Percentiles rank a stretch among this genome's conserved stretches.
These are phyloP conservation scores for Cyanodermella asteris DNA, from an alignment of 2,329 filamentous ascomycete species.

Conservation along the genomic window DNA sequence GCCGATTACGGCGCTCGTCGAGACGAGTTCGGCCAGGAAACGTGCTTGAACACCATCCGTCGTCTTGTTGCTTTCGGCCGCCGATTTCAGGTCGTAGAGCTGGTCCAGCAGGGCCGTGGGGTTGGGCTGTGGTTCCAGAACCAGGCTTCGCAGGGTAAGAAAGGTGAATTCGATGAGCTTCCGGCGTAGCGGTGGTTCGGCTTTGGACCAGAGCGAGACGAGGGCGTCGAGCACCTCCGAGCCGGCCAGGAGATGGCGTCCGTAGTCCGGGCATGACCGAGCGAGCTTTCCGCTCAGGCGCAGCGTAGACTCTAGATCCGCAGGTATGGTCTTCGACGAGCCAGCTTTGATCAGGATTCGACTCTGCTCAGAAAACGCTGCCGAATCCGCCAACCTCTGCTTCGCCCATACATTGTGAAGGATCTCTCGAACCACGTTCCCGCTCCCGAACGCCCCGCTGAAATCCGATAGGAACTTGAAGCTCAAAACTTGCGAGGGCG, in stretches of 20 bases:
- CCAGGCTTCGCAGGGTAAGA: constrained; percentile 48
- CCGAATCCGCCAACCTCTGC: constrained; percentile 7
- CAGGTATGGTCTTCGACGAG: constrained; percentile 23
- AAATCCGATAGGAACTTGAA: constrained; percentile 51
- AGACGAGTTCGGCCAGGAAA: constrained; percentile 58
- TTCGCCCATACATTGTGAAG: constrained; percentile 28
- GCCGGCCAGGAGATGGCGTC: constrained; percentile 51
- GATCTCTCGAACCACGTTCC: constrained; percentile 28
- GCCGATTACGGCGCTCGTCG: constrained; percentile 34
- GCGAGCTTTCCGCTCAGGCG: constrained; percentile 13
- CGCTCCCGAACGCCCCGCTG: constrained; percentile 43
- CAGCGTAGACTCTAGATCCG: constrained; percentile 7
- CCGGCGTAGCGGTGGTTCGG: constrained; percentile 38
- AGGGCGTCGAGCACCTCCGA: constrained; percentile 74
- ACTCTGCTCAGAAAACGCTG: constrained; percentile 33
- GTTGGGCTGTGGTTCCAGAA: constrained; percentile 44
- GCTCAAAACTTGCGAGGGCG: constrained; percentile 28
- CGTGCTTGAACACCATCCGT: constrained; percentile 16
- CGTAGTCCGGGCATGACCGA: constrained; percentile 21
- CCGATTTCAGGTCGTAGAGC: constrained; percentile 56
- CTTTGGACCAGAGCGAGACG: constrained; percentile 39
- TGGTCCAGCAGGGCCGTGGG: constrained; percentile 61
- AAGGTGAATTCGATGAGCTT: constrained; percentile 53
- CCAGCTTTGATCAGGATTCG: constrained; percentile 35
- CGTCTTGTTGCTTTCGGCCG: constrained; percentile 38